phyloP scores from a whole-genome alignment of 1,139 yeast species.

The Saccharomyces hybrid region DNA sequence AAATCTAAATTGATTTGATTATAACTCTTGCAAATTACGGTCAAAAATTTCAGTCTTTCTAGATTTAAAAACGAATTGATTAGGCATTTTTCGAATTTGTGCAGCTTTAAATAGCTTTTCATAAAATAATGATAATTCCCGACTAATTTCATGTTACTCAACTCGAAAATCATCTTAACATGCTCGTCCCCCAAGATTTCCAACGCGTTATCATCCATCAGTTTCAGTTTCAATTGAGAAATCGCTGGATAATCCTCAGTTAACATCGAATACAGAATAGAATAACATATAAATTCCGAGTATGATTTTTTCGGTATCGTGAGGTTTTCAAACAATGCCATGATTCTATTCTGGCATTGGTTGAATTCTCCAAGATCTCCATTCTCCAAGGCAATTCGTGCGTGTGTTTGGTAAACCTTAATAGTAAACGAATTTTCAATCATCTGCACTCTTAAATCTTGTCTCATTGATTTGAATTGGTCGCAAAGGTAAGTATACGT shows the following conservation, averaged over 20 bases:
- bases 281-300: constrained; percentile 64
- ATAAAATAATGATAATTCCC: constrained; percentile 50
- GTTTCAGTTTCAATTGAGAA: constrained; percentile 28
- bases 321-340: constrained; percentile 45
- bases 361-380: constrained; percentile 89
- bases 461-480: constrained; percentile 86
- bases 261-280: constrained; percentile 68
- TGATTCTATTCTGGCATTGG: constrained; percentile 84
- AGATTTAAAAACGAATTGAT: constrained; percentile 44
- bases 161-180: constrained; percentile 39
- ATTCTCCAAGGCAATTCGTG: constrained; percentile 74
- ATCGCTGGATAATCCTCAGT: constrained; percentile 52
- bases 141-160: constrained; percentile 36
- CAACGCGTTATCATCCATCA: constrained; percentile 20
- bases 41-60: constrained; percentile 54
- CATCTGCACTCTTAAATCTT: constrained; percentile 89
- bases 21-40: constrained; percentile 52
- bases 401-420: constrained; percentile 76
- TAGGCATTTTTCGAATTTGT: constrained; percentile 31
- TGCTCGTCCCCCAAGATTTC: constrained; percentile 19
- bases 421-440: constrained; percentile 73
- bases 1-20: constrained; percentile 45
- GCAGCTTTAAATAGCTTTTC: constrained; percentile 35
- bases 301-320: constrained; percentile 34
- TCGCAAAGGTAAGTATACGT: constrained; percentile 74